These are phyloP conservation scores for Chenopodium suecicum DNA, from an alignment of 148 eudicot genomes.

Conservation along the genomic window DNA sequence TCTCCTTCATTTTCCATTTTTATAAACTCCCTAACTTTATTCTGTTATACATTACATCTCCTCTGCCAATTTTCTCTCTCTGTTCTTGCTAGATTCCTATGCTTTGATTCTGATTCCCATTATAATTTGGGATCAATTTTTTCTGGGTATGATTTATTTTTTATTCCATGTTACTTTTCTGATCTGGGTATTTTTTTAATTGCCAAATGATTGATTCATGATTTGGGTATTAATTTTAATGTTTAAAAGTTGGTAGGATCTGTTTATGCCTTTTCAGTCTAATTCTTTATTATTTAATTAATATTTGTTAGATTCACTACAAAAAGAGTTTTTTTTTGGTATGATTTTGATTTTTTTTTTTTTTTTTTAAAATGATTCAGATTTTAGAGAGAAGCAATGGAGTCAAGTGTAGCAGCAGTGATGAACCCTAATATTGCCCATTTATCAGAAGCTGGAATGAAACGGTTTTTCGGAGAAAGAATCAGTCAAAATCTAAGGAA, in stretches of 20 bases:
- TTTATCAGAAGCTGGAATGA: constrained; percentile 17
- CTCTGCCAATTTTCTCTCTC: background rate
- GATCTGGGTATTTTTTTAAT: constrained; percentile 23
- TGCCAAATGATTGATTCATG: background rate
- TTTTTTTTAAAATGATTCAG: background rate
- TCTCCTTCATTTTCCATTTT: too few relatives aligned
- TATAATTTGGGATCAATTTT: background rate
- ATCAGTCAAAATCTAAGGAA: constrained; percentile 29
- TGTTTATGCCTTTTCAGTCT: background rate
- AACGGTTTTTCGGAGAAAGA: constrained; percentile 32
- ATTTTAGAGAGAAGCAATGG: constrained; percentile 13
- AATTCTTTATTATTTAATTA: background rate
- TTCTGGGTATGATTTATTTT: constrained; percentile 20
- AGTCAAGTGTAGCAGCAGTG: constrained; percentile 20
- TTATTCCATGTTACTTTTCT: constrained; percentile 5
- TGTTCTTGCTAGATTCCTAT: constrained; percentile 3
- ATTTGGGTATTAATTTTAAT: constrained; percentile 17
- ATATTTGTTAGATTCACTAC: too few relatives aligned
- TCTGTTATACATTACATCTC: background rate
- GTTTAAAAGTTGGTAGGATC: constrained; percentile 5
- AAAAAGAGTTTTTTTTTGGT: too few relatives aligned
- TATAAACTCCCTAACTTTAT: too few relatives aligned
- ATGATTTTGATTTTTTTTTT: constrained; percentile 3
- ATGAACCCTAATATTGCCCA: constrained; percentile 14
- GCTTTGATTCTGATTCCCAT: background rate